phyloP scores from a whole-genome alignment of 176 grass and related monocot species.

The Avena atlantica region DNA sequence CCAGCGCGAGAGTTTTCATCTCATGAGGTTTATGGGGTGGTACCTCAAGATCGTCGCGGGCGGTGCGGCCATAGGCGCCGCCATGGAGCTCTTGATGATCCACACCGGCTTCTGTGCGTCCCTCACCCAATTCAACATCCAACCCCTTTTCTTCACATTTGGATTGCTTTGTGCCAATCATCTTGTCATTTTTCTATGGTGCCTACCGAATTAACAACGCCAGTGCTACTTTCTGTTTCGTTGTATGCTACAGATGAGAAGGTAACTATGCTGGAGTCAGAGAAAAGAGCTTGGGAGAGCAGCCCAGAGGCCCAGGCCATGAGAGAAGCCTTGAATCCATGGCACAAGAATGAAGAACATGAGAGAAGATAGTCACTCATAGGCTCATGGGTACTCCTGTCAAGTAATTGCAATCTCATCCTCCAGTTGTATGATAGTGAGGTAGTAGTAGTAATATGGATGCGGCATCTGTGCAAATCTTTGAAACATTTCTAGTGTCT shows the following conservation, averaged over 20 bases:
- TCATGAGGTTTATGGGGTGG: constrained; percentile 72
- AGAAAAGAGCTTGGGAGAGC: constrained; percentile 87
- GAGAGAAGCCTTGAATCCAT: constrained; percentile 88
- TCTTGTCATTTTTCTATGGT: background rate
- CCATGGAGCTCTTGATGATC: constrained; percentile 94
- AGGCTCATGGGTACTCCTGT: constrained; percentile 20
- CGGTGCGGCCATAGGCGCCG: constrained; percentile 63
- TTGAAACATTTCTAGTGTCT: constrained; percentile 7
- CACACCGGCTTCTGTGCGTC: constrained; percentile 86
- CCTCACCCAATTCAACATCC: background rate
- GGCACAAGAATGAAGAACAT: constrained; percentile 65
- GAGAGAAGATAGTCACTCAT: constrained; percentile 35
- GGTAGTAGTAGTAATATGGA: background rate
- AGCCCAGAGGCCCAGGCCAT: constrained; percentile 69
- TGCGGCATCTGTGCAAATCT: background rate
- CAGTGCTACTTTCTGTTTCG: background rate
- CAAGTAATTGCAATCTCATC: constrained; percentile 12
- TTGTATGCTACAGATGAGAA: constrained; percentile 71
- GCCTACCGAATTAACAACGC: background rate
- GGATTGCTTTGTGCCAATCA: background rate
- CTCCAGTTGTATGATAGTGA: constrained; percentile 1
- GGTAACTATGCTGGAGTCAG: constrained; percentile 74
- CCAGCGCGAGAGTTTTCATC: background rate
- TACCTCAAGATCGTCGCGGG: constrained; percentile 77
- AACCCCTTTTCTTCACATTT: background rate